phyloP scores from a whole-genome alignment of 2,329 filamentous ascomycete genomes.

The Paecilomyces sp. region DNA sequence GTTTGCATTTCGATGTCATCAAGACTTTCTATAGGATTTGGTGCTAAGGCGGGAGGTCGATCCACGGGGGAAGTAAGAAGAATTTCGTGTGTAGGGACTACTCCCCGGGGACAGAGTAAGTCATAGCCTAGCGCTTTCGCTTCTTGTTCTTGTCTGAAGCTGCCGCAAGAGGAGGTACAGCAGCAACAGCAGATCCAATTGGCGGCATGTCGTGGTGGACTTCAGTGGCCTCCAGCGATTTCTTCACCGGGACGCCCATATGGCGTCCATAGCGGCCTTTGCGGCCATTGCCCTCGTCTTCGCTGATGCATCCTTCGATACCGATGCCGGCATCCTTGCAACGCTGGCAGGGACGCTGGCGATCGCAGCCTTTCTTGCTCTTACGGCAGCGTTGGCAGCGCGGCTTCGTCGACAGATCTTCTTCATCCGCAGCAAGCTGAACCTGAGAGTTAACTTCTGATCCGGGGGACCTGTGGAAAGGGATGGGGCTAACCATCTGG shows the following conservation, averaged over 20 bases:
- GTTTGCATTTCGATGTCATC: not conserved
- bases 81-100: not conserved
- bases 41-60: not conserved
- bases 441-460: slow-evolving; percentile 60
- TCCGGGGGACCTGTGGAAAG: slow-evolving; percentile 45
- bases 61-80: not conserved
- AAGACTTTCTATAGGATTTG: not conserved
- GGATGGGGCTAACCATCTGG: slow-evolving; percentile 34
- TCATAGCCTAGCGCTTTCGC: slow-evolving; percentile 51
- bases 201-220: slow-evolving; percentile 49
- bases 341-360: slow-evolving; percentile 87
- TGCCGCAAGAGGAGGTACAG: slow-evolving; percentile 21
- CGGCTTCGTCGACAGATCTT: slow-evolving; percentile 89
- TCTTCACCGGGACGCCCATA: slow-evolving; percentile 62
- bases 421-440: slow-evolving; percentile 62
- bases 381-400: slow-evolving; percentile 97
- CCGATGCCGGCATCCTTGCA: slow-evolving; percentile 95
- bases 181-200: slow-evolving; percentile 20
- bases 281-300: slow-evolving; percentile 94
- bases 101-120: not conserved
- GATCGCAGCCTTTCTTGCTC: slow-evolving; percentile 98
- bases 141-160: slow-evolving; percentile 59
- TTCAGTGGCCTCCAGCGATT: slow-evolving; percentile 36
- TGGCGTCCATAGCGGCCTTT: slow-evolving; percentile 81
- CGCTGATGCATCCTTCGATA: slow-evolving; percentile 89